These are phyloP conservation scores for Sesbania bispinosa DNA, from an alignment of 306 rosid species.

Conservation along the genomic window DNA sequence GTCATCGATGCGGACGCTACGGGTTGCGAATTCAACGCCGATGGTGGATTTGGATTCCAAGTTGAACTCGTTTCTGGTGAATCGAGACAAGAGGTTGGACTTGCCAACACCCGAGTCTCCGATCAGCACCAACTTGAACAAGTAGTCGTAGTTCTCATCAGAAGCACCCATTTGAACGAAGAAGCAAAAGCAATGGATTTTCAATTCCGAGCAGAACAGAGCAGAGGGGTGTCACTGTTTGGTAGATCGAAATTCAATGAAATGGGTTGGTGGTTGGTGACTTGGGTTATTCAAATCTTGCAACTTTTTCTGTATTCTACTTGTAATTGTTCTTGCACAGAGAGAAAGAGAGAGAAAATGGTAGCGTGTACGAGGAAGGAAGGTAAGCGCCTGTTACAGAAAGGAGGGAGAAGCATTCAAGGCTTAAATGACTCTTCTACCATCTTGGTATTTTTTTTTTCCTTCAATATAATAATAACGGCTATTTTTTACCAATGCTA, in stretches of 20 bases:
- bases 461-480: no score
- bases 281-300: neutral
- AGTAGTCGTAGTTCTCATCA: conserved; percentile 74
- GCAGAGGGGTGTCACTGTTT: no score
- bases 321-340: no score
- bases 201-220: no score
- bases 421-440: conserved; percentile 25
- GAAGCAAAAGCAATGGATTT: no score
- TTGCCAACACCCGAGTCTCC: conserved; percentile 93
- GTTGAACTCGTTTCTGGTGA: conserved; percentile 74
- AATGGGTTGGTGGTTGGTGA: conserved; percentile 2
- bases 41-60: conserved; percentile 80
- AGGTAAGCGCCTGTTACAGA: neutral
- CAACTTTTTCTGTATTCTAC: no score
- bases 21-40: conserved; percentile 84
- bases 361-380: neutral
- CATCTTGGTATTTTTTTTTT: no score
- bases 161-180: no score
- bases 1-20: conserved; percentile 75
- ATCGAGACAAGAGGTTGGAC: conserved; percentile 76
- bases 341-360: no score
- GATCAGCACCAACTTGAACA: conserved; percentile 78
- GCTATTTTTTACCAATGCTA: no score
- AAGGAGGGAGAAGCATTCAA: conserved; percentile 50
- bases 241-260: conserved; percentile 1